Evolutionary conservation across 306 rosid species (phyloP), one percentile per base, ranked within the genome.

Genomic region (Glycine tomentella): DNA sequence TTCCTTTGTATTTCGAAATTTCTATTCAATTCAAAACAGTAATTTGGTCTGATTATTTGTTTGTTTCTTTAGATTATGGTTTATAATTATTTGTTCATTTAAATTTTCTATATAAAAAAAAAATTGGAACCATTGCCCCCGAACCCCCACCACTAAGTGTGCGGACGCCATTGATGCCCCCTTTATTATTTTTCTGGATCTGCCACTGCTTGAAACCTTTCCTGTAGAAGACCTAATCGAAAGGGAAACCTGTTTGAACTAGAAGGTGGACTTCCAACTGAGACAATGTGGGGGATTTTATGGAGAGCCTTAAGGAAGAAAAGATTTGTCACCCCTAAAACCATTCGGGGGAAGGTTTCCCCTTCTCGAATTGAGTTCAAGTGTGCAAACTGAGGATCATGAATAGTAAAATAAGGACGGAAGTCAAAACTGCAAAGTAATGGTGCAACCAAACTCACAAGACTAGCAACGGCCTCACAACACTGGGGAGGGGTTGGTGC

Each of bases 401-500:
- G 97, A 79, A 94, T 94, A 69, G 98, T 94, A 84, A 92, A 94
- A 87, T 94, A 94, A 62, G 98, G 98, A 76, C 95, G 85, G 77
- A 91, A 94, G 83, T 92, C 98, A 68, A 92, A 91, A 82, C 95
- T 94, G 66, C 75, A 91, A 75, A 90, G 91, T 84, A 94, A 76
- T 49, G 98, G 98, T 38, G 98, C 92, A 86, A 92, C 88, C 90
- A 92, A 89, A 81, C 95, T 94, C 84, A 94, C 97, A 83, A 94
- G 98, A 81, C 93, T 80, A 44, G 97, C 95, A 61, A 94, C 97
- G 81, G 97, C 98, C 84, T 92, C 94, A 79, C 92, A 89, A 86
- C 97, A 92, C 83, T 92, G 97, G 38, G 98, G 91, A 79, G 97
- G 97, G 48, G 95, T 90, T 33, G 97, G 97, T 80, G 95, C 94